Evolutionary conservation across 164 flowering plant species (phyloP).

Genomic region (Cinnamomum chago): DNA sequence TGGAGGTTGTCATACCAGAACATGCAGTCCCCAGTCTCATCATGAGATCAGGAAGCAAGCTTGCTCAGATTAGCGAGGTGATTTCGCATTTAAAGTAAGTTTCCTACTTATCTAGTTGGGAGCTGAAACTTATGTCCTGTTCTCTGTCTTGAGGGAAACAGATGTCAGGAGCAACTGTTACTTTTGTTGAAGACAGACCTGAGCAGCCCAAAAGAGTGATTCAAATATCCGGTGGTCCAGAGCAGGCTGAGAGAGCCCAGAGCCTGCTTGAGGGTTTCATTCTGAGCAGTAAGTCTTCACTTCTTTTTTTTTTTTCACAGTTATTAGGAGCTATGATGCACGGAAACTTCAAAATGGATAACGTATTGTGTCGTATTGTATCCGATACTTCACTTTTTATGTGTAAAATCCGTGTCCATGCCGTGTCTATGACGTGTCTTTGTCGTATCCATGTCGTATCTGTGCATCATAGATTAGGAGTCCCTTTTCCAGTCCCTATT

Average conservation of each 20-base stretch:
- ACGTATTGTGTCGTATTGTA: no score
- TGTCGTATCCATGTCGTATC: no score
- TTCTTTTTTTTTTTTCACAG: not conserved
- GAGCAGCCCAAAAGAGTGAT: slow-evolving; percentile 65
- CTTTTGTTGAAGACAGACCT: slow-evolving; percentile 62
- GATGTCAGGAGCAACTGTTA: slow-evolving; percentile 90
- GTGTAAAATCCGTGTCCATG: no score
- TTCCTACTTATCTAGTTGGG: no score
- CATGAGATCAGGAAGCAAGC: slow-evolving; percentile 73
- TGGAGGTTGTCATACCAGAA: slow-evolving; percentile 90
- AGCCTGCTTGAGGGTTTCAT: slow-evolving; percentile 96
- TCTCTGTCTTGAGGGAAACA: slow-evolving; percentile 18
- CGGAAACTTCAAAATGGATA: no score
- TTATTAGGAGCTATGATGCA: not conserved
- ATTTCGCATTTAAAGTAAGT: not conserved
- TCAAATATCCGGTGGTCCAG: slow-evolving; percentile 91
- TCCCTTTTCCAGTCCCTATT: not conserved
- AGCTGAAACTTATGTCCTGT: not conserved
- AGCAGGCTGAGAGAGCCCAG: slow-evolving; percentile 96
- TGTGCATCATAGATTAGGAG: no score
- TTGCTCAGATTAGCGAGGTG: slow-evolving; percentile 92
- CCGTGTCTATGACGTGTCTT: no score
- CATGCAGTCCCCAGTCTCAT: slow-evolving; percentile 73
- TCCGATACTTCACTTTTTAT: no score
- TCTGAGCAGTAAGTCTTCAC: slow-evolving; percentile 72